phyloP scores from a whole-genome alignment of 129 eudicot genomes.

The Artemisia annua region DNA sequence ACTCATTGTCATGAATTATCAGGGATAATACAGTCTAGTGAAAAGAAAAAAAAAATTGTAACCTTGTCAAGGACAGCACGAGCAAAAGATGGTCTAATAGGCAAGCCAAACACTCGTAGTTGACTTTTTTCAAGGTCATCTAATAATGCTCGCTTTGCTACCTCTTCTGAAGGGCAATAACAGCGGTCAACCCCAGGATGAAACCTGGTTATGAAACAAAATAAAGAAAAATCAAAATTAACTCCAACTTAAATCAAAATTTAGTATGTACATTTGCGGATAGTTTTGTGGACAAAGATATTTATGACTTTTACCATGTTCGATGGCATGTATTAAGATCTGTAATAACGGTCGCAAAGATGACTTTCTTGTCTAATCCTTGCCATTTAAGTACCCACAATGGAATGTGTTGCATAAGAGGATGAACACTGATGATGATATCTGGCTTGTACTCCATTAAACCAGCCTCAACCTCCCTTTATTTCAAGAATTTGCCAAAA shows the following conservation, averaged over 20 bases:
- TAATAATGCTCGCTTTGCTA: conserved; percentile 74
- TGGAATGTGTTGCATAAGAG: conserved; percentile 96
- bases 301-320: conserved; percentile 61
- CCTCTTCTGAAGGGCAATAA: conserved; percentile 93
- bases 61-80: conserved; percentile 83
- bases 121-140: conserved; percentile 73
- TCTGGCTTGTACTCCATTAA: conserved; percentile 99
- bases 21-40: background rate
- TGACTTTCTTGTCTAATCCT: conserved; percentile 87
- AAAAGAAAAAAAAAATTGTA: conserved; percentile 8
- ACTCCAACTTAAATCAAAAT: too few relatives aligned
- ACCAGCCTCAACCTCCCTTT: conserved; percentile 96
- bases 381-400: conserved; percentile 97
- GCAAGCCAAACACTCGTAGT: conserved; percentile 83
- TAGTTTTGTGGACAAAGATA: conserved; percentile 1
- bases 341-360: conserved; percentile 90
- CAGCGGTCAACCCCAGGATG: conserved; percentile 85
- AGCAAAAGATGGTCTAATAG: conserved; percentile 86
- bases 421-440: conserved; percentile 95
- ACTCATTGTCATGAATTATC: background rate
- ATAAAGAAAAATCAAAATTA: too few relatives aligned
- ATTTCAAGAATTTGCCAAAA: conserved; percentile 3
- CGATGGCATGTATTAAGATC: conserved; percentile 93
- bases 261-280: background rate
- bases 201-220: conserved; percentile 53